Evolutionary conservation across 2,329 filamentous ascomycete genomes (phyloP).

Genomic region (Pseudogymnoascus sp.): DNA sequence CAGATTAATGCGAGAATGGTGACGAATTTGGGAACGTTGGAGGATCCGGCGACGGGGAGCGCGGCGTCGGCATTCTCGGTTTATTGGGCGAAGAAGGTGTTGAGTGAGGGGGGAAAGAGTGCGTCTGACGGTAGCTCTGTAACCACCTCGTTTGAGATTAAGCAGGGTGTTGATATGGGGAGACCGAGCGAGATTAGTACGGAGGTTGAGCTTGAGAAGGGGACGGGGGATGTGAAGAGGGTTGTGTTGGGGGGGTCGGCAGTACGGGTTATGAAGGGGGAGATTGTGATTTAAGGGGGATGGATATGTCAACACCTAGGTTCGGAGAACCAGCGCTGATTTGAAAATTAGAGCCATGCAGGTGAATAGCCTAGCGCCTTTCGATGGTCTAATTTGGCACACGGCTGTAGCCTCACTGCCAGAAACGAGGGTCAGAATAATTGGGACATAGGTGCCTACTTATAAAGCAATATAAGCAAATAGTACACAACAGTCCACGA

Average conservation of each 20-base stretch:
- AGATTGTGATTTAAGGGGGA: constrained; percentile 13
- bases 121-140: constrained; percentile 29
- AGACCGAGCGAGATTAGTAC: constrained; percentile 20
- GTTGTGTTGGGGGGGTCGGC: constrained; percentile 19
- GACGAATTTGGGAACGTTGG: constrained; percentile 29
- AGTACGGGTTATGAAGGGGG: constrained; percentile 21
- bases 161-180: constrained; percentile 63
- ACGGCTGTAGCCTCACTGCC: neutral
- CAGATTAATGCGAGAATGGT: constrained; percentile 54
- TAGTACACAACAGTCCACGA: too few relatives aligned
- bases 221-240: constrained; percentile 14
- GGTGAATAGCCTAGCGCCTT: neutral
- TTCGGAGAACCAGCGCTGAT: constrained; percentile 46
- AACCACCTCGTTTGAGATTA: constrained; percentile 33
- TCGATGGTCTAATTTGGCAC: neutral
- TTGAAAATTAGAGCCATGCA: constrained; percentile 37
- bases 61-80: constrained; percentile 49
- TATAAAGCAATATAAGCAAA: too few relatives aligned
- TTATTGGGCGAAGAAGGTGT: constrained; percentile 42
- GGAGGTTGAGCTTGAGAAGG: constrained; percentile 15
- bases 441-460: too few relatives aligned
- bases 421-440: too few relatives aligned
- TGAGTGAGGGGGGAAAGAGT: constrained; percentile 24
- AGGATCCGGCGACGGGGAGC: constrained; percentile 57
- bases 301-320: constrained; percentile 38